These are phyloP conservation scores for Candida odintsovae DNA, from an alignment of 805 yeast genomes.

Conservation along the genomic window DNA sequence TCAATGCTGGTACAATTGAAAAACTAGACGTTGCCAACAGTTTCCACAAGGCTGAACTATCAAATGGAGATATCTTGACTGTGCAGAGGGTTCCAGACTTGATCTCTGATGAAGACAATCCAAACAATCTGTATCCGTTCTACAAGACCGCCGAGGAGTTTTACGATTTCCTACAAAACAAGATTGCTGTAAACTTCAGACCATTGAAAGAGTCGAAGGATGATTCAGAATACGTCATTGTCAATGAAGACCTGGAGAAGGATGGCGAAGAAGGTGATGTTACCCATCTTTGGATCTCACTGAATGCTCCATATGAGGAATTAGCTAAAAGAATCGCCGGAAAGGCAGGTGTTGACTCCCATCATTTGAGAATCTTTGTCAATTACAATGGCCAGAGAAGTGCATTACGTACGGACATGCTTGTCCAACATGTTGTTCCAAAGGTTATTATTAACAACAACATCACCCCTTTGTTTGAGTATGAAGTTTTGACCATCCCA, in stretches of 20 bases:
- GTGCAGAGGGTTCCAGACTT: conserved; percentile 19
- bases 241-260: conserved; percentile 23
- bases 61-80: conserved; percentile 61
- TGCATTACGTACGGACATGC: conserved; percentile 34
- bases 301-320: conserved; percentile 50
- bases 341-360: conserved; percentile 48
- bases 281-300: conserved; percentile 66
- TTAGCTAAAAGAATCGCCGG: conserved; percentile 58
- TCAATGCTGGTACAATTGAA: conserved; percentile 49
- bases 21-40: conserved; percentile 29
- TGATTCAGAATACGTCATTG: conserved; percentile 45
- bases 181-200: conserved; percentile 52
- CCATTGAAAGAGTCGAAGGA: conserved; percentile 36
- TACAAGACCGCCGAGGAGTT: conserved; percentile 37
- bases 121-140: conserved; percentile 24
- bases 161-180: conserved; percentile 50
- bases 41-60: conserved; percentile 52
- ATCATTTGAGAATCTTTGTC: conserved; percentile 59
- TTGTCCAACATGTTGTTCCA: conserved; percentile 29
- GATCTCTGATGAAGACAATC: conserved; percentile 4
- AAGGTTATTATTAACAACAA: conserved; percentile 24
- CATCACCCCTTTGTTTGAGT: conserved; percentile 48
- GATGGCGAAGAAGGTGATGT: conserved; percentile 16
- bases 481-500: conserved; percentile 72
- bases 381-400: conserved; percentile 53